phyloP scores from a whole-genome alignment of 345 rosid genomes.

The Eucalyptus tenuipes region DNA sequence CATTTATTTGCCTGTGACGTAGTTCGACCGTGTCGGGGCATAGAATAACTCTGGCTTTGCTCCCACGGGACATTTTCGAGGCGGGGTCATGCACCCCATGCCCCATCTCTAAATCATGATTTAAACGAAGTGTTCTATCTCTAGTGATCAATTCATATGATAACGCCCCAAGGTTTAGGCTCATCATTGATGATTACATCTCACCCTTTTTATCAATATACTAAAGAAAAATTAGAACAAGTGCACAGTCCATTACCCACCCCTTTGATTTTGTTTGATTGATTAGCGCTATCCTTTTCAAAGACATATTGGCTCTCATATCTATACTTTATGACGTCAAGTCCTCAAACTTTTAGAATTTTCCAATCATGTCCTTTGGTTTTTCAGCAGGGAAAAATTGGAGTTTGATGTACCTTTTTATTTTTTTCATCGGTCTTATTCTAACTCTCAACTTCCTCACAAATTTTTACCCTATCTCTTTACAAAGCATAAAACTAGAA shows the following conservation, averaged over 20 bases:
- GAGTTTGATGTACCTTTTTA: accelerated
- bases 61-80: not conserved
- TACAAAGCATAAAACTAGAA: accelerated
- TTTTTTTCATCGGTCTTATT: accelerated
- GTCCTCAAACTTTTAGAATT: not conserved
- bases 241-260: not conserved
- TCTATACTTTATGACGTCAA: not conserved
- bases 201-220: not conserved
- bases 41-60: not conserved
- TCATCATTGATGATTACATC: not conserved
- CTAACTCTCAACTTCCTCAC: accelerated
- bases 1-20: not conserved
- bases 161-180: not conserved
- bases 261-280: not conserved
- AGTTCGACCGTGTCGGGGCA: not conserved
- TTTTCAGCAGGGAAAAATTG: not conserved
- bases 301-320: not conserved
- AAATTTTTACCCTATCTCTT: accelerated
- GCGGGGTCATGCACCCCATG: not conserved
- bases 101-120: not conserved
- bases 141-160: not conserved
- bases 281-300: not conserved
- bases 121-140: not conserved
- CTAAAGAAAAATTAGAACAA: not conserved
- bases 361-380: not conserved